Evolutionary conservation across 495 filamentous ascomycete genomes (phyloP).

Genomic region (Geopyxis carbonaria): DNA sequence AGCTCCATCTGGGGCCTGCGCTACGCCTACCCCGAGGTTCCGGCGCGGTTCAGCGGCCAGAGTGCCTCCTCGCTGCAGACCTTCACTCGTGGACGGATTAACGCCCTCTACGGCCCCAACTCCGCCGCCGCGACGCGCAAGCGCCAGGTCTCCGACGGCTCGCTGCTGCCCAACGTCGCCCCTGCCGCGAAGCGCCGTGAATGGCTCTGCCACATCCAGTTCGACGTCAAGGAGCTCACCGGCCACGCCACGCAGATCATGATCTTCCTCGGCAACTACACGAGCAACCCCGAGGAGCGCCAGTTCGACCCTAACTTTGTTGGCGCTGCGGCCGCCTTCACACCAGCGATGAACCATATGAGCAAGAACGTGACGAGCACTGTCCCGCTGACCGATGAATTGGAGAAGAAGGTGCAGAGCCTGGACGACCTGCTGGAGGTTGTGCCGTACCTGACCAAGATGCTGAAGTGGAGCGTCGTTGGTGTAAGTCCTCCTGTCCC

Average conservation of each 20-base stretch:
- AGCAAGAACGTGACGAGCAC: constrained; percentile 10
- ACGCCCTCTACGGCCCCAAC: constrained; percentile 13
- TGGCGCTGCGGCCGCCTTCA: constrained; percentile 9
- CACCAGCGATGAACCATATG: constrained; percentile 1
- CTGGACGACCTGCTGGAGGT: constrained; percentile 7
- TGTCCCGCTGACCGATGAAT: constrained; percentile 19
- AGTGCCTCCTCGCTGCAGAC: neutral
- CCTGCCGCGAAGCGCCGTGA: neutral
- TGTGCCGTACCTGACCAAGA: constrained; percentile 12
- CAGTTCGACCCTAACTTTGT: constrained; percentile 8
- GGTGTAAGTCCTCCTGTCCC: constrained; percentile 11
- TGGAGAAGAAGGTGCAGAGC: constrained; percentile 8
- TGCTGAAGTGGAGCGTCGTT: constrained; percentile 16
- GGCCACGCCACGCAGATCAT: constrained; percentile 6
- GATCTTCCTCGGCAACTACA: constrained; percentile 14
- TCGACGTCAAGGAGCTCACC: neutral
- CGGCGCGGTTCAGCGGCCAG: constrained; percentile 6
- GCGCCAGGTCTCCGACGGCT: neutral
- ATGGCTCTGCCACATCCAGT: constrained; percentile 5
- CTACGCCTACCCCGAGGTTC: constrained; percentile 25
- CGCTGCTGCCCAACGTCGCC: neutral
- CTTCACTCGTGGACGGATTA: constrained; percentile 9
- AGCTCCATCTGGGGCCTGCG: constrained; percentile 18
- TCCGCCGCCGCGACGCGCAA: neutral
- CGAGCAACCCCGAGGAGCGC: constrained; percentile 2